Conservation (phyloP, 108 stramenopile genomes). For the Nitzschia inconspicua region DNA sequence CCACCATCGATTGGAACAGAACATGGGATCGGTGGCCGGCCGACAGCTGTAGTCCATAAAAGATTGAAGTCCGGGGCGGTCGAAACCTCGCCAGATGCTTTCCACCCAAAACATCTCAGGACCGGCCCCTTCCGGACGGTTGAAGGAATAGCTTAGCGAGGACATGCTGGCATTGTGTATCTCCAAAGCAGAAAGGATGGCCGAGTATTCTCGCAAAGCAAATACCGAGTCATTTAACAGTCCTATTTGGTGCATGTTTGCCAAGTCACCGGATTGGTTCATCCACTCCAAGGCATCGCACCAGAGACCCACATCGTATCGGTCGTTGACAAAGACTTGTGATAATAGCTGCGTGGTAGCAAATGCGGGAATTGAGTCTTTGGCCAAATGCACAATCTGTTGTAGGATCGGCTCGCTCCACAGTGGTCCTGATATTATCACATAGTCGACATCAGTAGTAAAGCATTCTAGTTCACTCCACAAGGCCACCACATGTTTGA, state of each 20-base stretch:
- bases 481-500: slow-evolving; percentile 12
- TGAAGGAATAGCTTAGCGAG: not conserved
- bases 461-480: slow-evolving; percentile 36
- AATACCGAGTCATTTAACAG: slow-evolving; percentile 18
- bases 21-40: not conserved
- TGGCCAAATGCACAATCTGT: not conserved
- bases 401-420: slow-evolving; percentile 8
- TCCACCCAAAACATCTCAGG: slow-evolving; percentile 7
- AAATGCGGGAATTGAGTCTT: not conserved
- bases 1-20: not conserved
- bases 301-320: slow-evolving; percentile 41
- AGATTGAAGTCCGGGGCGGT: not conserved
- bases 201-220: slow-evolving; percentile 6
- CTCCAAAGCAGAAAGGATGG: not conserved
- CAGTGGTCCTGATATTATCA: slow-evolving; percentile 11
- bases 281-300: slow-evolving; percentile 20
- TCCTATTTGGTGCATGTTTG: not conserved
- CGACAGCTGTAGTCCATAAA: slow-evolving; percentile 11
- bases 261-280: not conserved
- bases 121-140: not conserved
- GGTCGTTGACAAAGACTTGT: slow-evolving; percentile 17
- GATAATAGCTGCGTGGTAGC: not conserved
- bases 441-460: slow-evolving; percentile 11
- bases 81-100: slow-evolving; percentile 14
- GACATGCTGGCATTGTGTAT: not conserved